A percentile compares a stretch with the other conserved stretches of the same genome.
phyloP scores from a whole-genome alignment of 495 filamentous ascomycete genomes.

The Podospora australis region DNA sequence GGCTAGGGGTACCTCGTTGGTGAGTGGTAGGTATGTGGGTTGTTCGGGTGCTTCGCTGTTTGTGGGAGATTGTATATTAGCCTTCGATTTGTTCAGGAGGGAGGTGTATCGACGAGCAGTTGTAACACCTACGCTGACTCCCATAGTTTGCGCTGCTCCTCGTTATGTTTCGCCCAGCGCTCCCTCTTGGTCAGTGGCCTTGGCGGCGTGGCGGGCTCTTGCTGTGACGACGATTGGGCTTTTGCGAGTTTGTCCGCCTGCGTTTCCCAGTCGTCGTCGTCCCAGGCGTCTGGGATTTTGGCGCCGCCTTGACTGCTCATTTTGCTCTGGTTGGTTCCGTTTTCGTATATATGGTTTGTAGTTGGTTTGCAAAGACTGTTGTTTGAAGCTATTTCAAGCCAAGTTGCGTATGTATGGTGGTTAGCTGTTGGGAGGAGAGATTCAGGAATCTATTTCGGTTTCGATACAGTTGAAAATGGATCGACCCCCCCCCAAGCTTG shows the following conservation, averaged over 20 bases:
- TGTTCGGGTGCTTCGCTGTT: constrained; percentile 46
- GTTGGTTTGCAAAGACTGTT: neutral
- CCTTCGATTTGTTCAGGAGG: neutral
- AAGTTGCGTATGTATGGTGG: neutral
- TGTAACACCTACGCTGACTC: constrained; percentile 64
- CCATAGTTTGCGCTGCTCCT: constrained; percentile 81
- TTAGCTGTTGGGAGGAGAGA: neutral
- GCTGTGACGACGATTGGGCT: constrained; percentile 38
- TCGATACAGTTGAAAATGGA: neutral
- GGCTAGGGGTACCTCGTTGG: constrained; percentile 59
- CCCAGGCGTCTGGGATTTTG: constrained; percentile 74
- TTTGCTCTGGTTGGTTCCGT: constrained; percentile 4
- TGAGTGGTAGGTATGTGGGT: constrained; percentile 65
- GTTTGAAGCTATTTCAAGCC: neutral
- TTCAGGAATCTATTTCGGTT: neutral
- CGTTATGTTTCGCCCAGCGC: constrained; percentile 69
- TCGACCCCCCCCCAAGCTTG: no score
- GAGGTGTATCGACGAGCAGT: no score
- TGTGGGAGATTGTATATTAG: neutral
- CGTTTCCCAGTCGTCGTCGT: constrained; percentile 79
- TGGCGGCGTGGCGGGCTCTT: constrained; percentile 28
- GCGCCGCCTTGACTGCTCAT: constrained; percentile 49
- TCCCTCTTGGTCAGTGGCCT: constrained; percentile 59
- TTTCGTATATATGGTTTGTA: neutral
- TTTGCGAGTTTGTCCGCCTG: constrained; percentile 55